phyloP scores from a whole-genome alignment of 177 flowering plant genomes.

The Tripterygium wilfordii region DNA sequence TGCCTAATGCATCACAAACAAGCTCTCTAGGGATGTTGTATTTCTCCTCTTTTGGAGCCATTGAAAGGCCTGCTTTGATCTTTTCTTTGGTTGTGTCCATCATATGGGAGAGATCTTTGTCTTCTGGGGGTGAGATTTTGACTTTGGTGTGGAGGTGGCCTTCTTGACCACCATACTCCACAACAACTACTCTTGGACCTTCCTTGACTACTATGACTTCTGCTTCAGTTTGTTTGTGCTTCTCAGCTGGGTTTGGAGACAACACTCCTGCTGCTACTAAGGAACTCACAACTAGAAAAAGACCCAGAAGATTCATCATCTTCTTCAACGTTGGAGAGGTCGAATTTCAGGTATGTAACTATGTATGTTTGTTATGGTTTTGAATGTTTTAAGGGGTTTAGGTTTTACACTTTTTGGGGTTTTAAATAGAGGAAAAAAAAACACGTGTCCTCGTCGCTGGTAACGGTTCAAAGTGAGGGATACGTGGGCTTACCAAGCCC shows the following conservation, averaged over 20 bases:
- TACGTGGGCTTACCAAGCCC: too few species aligned
- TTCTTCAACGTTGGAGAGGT: too few species aligned
- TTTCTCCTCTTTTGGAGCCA: background rate
- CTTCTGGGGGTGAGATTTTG: slow-evolving; percentile 23
- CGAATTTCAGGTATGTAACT: too few species aligned
- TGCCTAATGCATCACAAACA: slow-evolving; percentile 61
- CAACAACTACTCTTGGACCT: slow-evolving; percentile 44
- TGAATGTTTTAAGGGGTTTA: too few species aligned
- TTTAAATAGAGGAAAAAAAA: too few species aligned
- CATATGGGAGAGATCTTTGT: background rate
- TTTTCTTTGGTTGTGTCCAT: slow-evolving; percentile 16
- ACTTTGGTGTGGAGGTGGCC: slow-evolving; percentile 32
- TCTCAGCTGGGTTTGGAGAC: slow-evolving; percentile 30
- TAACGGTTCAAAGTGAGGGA: too few species aligned
- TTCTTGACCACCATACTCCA: slow-evolving; percentile 39
- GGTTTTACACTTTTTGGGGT: too few species aligned
- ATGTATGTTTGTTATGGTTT: too few species aligned
- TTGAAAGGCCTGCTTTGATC: slow-evolving; percentile 21
- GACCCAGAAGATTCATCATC: slow-evolving; percentile 51
- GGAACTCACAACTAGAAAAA: slow-evolving; percentile 37
- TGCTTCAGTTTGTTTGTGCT: background rate
- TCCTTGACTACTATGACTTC: slow-evolving; percentile 35
- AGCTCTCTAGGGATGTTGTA: slow-evolving; percentile 27
- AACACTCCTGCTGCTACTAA: slow-evolving; percentile 34
- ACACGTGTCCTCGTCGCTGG: too few species aligned